These are phyloP conservation scores for Xylariaceae sp. DNA, from an alignment of 2,329 filamentous ascomycete genomes.

Conservation along the genomic window DNA sequence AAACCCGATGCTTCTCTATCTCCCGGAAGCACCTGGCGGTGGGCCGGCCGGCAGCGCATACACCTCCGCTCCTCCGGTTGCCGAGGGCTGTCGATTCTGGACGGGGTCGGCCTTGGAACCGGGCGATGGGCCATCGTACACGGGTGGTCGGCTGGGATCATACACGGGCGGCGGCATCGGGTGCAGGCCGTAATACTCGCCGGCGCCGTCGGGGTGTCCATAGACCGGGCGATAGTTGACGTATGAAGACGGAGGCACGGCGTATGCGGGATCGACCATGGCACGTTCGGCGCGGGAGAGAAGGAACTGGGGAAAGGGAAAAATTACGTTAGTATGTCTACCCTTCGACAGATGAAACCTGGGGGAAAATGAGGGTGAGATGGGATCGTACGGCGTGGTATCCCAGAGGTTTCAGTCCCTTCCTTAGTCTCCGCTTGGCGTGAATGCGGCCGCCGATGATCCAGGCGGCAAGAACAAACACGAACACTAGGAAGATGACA, in stretches of 20 bases:
- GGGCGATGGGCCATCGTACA: constrained; percentile 47
- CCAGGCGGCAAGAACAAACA: constrained; percentile 54
- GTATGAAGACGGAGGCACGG: constrained; percentile 35
- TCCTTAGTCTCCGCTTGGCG: constrained; percentile 59
- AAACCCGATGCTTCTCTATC: not conserved
- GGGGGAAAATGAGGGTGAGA: not conserved
- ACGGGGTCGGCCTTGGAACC: constrained; percentile 49
- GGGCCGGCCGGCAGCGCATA: constrained; percentile 46
- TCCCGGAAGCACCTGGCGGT: constrained; percentile 33
- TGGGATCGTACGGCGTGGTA: constrained; percentile 60
- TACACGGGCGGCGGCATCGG: constrained; percentile 53
- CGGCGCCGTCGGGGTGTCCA: constrained; percentile 14
- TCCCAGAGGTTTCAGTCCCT: constrained; percentile 57
- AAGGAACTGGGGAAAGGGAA: constrained; percentile 40
- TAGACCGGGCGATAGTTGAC: constrained; percentile 35
- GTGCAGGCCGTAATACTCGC: constrained; percentile 43
- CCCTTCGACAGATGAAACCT: too few species aligned
- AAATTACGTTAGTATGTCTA: not conserved
- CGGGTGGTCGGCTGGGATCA: constrained; percentile 51
- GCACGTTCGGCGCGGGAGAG: constrained; percentile 43
- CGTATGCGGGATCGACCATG: constrained; percentile 45
- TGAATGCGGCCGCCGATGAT: constrained; percentile 65
- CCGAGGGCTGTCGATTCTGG: constrained; percentile 32
- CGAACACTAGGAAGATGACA: constrained; percentile 58
- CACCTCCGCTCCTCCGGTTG: constrained; percentile 20